Percentiles rank a stretch among this genome's conserved stretches.
Evolutionary conservation across 352 stramenopile genomes (phyloP).

Genomic region (Phytophthora melonis): DNA sequence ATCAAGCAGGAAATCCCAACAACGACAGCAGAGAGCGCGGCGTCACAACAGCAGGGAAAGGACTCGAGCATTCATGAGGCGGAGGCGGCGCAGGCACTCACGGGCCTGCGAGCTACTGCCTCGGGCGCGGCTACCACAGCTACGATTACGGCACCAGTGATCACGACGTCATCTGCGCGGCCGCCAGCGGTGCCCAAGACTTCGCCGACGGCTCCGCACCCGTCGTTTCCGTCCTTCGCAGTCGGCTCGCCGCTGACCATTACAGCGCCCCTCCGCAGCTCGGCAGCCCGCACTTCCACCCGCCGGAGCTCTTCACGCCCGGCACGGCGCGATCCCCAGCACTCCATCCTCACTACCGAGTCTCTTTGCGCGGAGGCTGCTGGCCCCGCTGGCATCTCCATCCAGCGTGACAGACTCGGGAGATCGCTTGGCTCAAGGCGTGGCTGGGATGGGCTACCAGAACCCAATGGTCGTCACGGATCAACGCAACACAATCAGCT

Average conservation of each 20-base stretch:
- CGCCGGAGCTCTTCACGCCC: slow-evolving; percentile 45
- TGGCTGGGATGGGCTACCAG: slow-evolving; percentile 32
- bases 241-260: slow-evolving; percentile 54
- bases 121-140: slow-evolving; percentile 14
- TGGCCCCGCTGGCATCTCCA: slow-evolving; percentile 51
- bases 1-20: slow-evolving; percentile 32
- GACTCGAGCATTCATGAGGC: slow-evolving; percentile 61
- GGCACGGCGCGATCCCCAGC: slow-evolving; percentile 25
- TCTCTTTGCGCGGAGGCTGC: slow-evolving; percentile 54
- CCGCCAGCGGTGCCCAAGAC: slow-evolving; percentile 37
- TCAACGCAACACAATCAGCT: slow-evolving; percentile 28
- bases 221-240: slow-evolving; percentile 45
- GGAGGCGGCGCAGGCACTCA: slow-evolving; percentile 77
- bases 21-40: slow-evolving; percentile 1
- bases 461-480: slow-evolving; percentile 39
- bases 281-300: slow-evolving; percentile 46
- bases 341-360: slow-evolving; percentile 57
- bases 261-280: slow-evolving; percentile 46
- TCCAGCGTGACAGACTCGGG: slow-evolving; percentile 30
- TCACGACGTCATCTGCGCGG: slow-evolving; percentile 28
- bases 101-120: slow-evolving; percentile 57
- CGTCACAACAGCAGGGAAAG: slow-evolving; percentile 33
- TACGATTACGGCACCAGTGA: slow-evolving; percentile 1
- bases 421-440: slow-evolving; percentile 31
- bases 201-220: slow-evolving; percentile 32